phyloP scores from a whole-genome alignment of 1,284 basidiomycete species.

The Sanghuangporus sanghuang region DNA sequence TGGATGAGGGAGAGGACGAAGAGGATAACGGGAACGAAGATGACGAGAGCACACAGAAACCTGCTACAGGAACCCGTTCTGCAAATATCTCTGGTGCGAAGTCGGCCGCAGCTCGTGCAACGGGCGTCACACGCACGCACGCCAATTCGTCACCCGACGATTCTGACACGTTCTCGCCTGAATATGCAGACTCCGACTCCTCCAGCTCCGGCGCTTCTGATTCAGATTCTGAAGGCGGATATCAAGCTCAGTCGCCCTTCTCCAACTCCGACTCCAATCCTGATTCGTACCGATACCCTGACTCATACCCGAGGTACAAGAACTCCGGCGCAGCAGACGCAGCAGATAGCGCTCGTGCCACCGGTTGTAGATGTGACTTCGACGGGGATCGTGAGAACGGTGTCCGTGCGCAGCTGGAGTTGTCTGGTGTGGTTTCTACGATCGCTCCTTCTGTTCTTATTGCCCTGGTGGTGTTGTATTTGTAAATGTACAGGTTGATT shows the following conservation, averaged over 20 bases:
- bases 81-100: conserved; percentile 4
- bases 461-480: neutral
- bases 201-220: neutral
- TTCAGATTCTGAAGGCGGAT: neutral
- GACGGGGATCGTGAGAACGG: neutral
- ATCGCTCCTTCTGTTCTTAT: neutral
- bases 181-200: neutral
- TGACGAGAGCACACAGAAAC: neutral
- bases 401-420: neutral
- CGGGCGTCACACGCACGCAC: conserved; percentile 5
- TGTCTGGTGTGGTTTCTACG: neutral
- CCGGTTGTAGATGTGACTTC: neutral
- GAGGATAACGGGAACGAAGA: neutral
- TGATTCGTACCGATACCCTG: neutral
- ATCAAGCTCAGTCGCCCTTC: neutral
- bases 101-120: conserved; percentile 12
- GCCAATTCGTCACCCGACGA: neutral
- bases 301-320: neutral
- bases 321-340: conserved; percentile 2
- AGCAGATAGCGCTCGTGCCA: neutral
- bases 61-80: neutral
- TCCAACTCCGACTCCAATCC: neutral
- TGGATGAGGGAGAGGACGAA: neutral
- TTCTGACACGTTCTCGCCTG: neutral
- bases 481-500: neutral